Percentiles rank a stretch among this genome's conserved stretches.
Evolutionary conservation across 2,329 filamentous ascomycete species (phyloP).

Genomic region (Grosmannia serpens): DNA sequence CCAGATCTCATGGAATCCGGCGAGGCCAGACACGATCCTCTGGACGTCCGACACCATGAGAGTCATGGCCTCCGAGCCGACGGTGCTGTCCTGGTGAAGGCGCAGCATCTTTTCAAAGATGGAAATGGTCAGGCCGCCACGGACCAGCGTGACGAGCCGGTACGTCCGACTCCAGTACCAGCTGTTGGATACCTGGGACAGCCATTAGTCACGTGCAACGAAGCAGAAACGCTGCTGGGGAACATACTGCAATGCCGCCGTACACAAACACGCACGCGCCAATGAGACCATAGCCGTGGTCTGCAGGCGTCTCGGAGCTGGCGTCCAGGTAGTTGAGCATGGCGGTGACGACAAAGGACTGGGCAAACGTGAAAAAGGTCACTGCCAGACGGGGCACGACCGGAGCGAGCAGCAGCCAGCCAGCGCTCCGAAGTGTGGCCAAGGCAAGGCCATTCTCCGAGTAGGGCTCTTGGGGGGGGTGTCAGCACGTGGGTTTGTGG

Average conservation of each 20-base stretch:
- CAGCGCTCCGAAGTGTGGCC: not conserved
- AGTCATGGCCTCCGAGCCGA: not conserved
- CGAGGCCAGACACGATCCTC: not conserved
- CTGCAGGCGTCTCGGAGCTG: not conserved
- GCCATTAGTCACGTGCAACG: not conserved
- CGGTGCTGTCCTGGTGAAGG: not conserved
- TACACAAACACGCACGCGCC: not conserved
- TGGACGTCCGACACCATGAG: not conserved
- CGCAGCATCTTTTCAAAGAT: slow-evolving; percentile 5
- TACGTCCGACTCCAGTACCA: slow-evolving; percentile 6
- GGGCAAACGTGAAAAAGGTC: not conserved
- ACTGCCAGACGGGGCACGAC: not conserved
- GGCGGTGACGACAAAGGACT: not conserved
- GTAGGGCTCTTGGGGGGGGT: not conserved
- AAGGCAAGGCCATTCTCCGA: not conserved
- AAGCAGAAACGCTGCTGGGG: not conserved
- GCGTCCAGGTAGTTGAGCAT: not conserved
- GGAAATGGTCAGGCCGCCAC: not conserved
- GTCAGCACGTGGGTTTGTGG: not conserved
- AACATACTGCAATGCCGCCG: slow-evolving; percentile 4
- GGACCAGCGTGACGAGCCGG: slow-evolving; percentile 2
- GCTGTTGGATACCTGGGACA: not conserved
- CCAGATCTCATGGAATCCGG: not conserved
- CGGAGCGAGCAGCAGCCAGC: not conserved
- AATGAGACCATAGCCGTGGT: slow-evolving; percentile 7